Evolutionary conservation across 2,329 filamentous ascomycete species (phyloP).

Genomic region (Tothia fuscella): DNA sequence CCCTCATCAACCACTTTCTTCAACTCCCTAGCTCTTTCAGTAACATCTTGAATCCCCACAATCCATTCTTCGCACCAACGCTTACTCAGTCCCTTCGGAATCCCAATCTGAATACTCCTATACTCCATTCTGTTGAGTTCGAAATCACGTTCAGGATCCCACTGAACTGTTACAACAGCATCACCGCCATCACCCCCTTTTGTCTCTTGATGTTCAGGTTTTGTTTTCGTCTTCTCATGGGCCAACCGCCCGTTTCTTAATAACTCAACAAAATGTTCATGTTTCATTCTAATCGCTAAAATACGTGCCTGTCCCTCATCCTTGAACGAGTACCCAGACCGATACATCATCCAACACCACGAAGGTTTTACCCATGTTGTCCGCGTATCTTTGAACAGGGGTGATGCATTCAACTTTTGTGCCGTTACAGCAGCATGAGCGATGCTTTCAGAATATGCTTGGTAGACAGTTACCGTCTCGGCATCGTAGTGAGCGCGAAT

Average conservation of each 20-base stretch:
- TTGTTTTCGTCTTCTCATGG: no score
- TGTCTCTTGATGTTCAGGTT: constrained; percentile 16
- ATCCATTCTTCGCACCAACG: constrained; percentile 42
- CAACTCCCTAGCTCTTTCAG: constrained; percentile 37
- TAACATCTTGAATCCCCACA: constrained; percentile 46
- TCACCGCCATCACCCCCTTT: constrained; percentile 1
- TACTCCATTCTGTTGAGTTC: constrained; percentile 34
- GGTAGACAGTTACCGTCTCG: constrained; percentile 47
- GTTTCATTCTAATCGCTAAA: constrained; percentile 45
- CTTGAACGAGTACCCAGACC: constrained; percentile 48
- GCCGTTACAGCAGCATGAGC: constrained; percentile 38
- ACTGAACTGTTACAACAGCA: not conserved
- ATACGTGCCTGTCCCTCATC: constrained; percentile 43
- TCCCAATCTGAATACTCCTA: constrained; percentile 50
- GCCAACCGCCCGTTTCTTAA: constrained; percentile 27
- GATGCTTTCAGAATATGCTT: constrained; percentile 45
- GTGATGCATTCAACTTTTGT: constrained; percentile 42
- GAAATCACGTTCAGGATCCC: constrained; percentile 39
- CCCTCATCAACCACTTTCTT: constrained; percentile 34
- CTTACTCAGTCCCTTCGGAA: constrained; percentile 35
- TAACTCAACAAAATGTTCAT: constrained; percentile 37
- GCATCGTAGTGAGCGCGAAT: constrained; percentile 41
- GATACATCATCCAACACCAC: constrained; percentile 52
- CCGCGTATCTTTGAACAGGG: constrained; percentile 39
- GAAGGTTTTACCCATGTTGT: constrained; percentile 57